A percentile compares a stretch with the other conserved stretches of the same genome.
Evolutionary conservation across 805 yeast species (phyloP).

Genomic region (Metschnikowia corniflorae): DNA sequence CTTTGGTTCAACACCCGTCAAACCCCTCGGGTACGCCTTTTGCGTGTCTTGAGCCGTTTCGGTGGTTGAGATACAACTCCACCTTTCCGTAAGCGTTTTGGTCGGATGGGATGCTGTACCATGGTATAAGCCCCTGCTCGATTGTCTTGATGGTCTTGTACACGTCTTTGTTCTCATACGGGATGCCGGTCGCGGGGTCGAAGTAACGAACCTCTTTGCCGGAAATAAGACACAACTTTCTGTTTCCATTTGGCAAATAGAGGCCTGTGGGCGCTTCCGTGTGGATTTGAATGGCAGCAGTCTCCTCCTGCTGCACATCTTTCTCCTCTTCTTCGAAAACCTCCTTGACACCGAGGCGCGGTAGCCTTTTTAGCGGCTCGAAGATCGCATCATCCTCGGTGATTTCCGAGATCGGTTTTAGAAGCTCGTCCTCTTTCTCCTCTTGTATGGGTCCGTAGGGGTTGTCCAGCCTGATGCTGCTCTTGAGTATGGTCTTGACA

Average conservation of each 20-base stretch:
- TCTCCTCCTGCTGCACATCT: slow-evolving; percentile 35
- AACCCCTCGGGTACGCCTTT: slow-evolving; percentile 89
- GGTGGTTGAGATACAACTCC: slow-evolving; percentile 39
- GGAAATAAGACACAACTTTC: slow-evolving; percentile 66
- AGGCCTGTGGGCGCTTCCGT: slow-evolving; percentile 77
- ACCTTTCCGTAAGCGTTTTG: slow-evolving; percentile 52
- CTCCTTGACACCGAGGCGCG: slow-evolving; percentile 59
- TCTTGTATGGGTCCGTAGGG: slow-evolving; percentile 34
- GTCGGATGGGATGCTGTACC: slow-evolving; percentile 49
- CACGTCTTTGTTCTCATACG: slow-evolving; percentile 81
- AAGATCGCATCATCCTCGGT: slow-evolving; percentile 37
- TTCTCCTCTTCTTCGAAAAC: slow-evolving; percentile 43
- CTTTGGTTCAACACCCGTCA: slow-evolving; percentile 25
- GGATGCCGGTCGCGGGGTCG: slow-evolving; percentile 86
- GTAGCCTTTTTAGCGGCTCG: slow-evolving; percentile 45
- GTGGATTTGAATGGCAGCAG: slow-evolving; percentile 42
- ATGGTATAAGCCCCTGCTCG: slow-evolving; percentile 46
- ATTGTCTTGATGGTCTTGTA: slow-evolving; percentile 57
- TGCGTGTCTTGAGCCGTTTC: slow-evolving; percentile 65
- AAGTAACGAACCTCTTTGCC: slow-evolving; percentile 78
- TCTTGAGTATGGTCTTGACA: slow-evolving; percentile 43
- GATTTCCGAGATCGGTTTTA: slow-evolving; percentile 32
- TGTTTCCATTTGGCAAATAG: slow-evolving; percentile 63
- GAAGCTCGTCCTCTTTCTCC: slow-evolving; percentile 31
- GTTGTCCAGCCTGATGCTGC: slow-evolving; percentile 34